Evolutionary conservation across 768 basidiomycete species (phyloP).

Genomic region (Myochromella boudieri): DNA sequence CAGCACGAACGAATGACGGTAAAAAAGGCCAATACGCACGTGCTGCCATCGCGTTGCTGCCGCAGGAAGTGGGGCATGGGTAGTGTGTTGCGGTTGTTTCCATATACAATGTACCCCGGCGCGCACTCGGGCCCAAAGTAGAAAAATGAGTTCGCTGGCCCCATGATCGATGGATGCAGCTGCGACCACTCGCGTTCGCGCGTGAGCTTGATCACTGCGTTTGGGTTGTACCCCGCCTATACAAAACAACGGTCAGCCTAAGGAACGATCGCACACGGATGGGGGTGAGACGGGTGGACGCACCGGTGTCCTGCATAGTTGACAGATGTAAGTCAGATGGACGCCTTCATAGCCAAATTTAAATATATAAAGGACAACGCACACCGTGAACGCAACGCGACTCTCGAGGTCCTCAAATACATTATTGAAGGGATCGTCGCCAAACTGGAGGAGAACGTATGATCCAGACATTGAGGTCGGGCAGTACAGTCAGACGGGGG

Average conservation of each 20-base stretch:
- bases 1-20: too few species aligned
- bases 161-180: conserved; percentile 71
- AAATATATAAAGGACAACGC: conserved; percentile 28
- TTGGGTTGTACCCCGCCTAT: conserved; percentile 58
- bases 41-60: conserved; percentile 59
- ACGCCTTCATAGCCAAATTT: conserved; percentile 7
- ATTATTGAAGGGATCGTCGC: conserved; percentile 60
- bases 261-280: too few species aligned
- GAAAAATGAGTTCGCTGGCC: conserved; percentile 75
- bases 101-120: conserved; percentile 68
- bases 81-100: conserved; percentile 53
- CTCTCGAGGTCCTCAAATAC: conserved; percentile 64
- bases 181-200: conserved; percentile 68
- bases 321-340: conserved; percentile 12
- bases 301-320: background rate
- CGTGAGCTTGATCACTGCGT: conserved; percentile 60
- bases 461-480: conserved; percentile 19
- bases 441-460: conserved; percentile 62
- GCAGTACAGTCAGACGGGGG: conserved; percentile 12
- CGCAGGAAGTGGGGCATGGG: conserved; percentile 59
- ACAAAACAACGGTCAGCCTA: background rate
- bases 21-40: too few species aligned
- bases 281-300: background rate
- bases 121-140: conserved; percentile 68
- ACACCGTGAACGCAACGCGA: conserved; percentile 69